These are phyloP conservation scores for Apophysomyces variabilis DNA, from an alignment of 371 early-diverging fungal genomes.

Conservation along the genomic window DNA sequence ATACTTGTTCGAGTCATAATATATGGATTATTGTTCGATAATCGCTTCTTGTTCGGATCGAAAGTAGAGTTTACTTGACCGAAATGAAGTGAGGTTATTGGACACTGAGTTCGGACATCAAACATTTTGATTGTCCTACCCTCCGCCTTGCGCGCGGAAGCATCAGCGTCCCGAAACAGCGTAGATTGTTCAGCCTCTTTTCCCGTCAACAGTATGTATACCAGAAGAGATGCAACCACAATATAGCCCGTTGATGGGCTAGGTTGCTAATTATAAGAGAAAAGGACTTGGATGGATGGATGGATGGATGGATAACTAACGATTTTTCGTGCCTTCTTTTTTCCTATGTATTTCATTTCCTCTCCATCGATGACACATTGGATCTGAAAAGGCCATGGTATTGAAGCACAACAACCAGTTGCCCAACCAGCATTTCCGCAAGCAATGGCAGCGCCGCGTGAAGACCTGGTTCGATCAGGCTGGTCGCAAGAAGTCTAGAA, in stretches of 20 bases:
- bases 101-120: background rate
- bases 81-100: background rate
- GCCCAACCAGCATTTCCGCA: constrained; percentile 99
- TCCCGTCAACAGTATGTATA: constrained; percentile 16
- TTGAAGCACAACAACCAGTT: constrained; percentile 99
- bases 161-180: constrained; percentile 11
- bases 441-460: constrained; percentile 98
- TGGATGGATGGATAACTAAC: constrained; percentile 18
- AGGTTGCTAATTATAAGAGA: background rate
- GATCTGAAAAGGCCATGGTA: constrained; percentile 42
- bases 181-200: constrained; percentile 14
- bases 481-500: constrained; percentile 92
- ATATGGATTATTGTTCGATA: no score
- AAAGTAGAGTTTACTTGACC: no score
- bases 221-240: background rate
- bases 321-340: constrained; percentile 13
- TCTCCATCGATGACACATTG: constrained; percentile 4
- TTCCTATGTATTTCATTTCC: background rate
- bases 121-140: constrained; percentile 6
- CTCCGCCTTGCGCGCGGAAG: constrained; percentile 16
- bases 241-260: background rate
- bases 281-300: constrained; percentile 10
- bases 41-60: no score
- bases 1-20: no score
- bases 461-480: constrained; percentile 99